phyloP scores from a whole-genome alignment of 1,284 basidiomycete genomes.

The Cryptococcus hybrid region DNA sequence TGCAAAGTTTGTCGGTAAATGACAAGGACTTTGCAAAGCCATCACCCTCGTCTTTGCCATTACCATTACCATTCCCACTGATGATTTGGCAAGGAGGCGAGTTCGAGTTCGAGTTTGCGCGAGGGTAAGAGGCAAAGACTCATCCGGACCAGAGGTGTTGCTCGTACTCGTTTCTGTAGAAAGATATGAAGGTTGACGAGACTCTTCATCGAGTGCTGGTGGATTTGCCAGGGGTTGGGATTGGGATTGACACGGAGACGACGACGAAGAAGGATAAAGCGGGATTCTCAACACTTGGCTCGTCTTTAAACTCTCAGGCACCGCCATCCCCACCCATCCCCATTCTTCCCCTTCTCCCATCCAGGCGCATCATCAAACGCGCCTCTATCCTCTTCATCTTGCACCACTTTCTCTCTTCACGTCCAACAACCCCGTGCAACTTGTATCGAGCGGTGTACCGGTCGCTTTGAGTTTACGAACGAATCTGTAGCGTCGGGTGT shows the following conservation, averaged over 20 bases:
- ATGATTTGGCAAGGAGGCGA: background rate
- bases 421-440: conserved; percentile 18
- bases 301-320: conserved; percentile 17
- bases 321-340: conserved; percentile 35
- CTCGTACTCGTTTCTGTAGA: too few relatives aligned
- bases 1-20: background rate
- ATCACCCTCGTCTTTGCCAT: background rate
- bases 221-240: too few relatives aligned
- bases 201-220: too few relatives aligned
- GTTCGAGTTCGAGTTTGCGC: too few relatives aligned
- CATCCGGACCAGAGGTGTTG: background rate
- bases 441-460: conserved; percentile 47
- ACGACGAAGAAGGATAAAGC: background rate
- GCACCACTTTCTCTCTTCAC: background rate
- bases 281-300: conserved; percentile 21
- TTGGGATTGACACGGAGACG: too few relatives aligned
- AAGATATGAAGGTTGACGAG: too few relatives aligned
- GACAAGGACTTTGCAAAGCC: background rate
- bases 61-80: background rate
- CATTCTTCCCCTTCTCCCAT: conserved; percentile 45
- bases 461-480: conserved; percentile 51
- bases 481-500: conserved; percentile 50
- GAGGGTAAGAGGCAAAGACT: background rate
- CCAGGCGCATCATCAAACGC: conserved; percentile 46
- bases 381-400: conserved; percentile 40